Conservation (phyloP, 192 early-diverging fungal genomes). For the Podila verticillata region DNA sequence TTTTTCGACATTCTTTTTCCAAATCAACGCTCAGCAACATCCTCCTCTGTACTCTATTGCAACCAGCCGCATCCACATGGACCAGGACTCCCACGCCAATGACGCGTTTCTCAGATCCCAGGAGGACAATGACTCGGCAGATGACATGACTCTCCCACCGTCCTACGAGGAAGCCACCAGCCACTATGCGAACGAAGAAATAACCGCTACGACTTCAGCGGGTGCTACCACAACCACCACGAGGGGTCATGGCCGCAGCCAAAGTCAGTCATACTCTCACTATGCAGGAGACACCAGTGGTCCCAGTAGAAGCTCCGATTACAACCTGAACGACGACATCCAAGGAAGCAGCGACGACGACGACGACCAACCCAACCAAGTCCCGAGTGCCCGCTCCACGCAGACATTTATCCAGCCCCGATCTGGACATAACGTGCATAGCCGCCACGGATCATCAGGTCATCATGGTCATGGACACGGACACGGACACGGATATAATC, state of each 20-base stretch:
- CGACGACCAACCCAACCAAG: not conserved
- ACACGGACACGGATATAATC: not conserved
- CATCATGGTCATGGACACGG: constrained; percentile 3
- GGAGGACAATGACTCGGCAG: not conserved
- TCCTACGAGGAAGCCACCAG: constrained; percentile 46
- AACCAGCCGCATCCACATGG: not conserved
- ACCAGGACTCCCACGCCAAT: constrained; percentile 10
- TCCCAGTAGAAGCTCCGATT: not conserved
- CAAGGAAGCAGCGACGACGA: not conserved
- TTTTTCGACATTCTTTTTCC: not conserved
- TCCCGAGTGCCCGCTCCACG: not conserved
- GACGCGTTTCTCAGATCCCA: not conserved
- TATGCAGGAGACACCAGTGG: not conserved
- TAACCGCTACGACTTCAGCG: not conserved
- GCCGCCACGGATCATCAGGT: not conserved
- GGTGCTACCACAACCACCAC: not conserved
- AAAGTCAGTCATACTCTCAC: not conserved
- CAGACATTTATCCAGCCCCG: not conserved
- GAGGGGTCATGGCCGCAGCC: not conserved
- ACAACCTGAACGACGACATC: not conserved
- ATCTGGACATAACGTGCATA: constrained; percentile 4
- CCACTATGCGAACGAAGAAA: constrained; percentile 11
- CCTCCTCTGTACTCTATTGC: not conserved
- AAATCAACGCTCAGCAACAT: not conserved
- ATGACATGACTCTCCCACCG: constrained; percentile 27